Conservation (phyloP, 2,329 filamentous ascomycete genomes). For the Diaporthe eres region DNA sequence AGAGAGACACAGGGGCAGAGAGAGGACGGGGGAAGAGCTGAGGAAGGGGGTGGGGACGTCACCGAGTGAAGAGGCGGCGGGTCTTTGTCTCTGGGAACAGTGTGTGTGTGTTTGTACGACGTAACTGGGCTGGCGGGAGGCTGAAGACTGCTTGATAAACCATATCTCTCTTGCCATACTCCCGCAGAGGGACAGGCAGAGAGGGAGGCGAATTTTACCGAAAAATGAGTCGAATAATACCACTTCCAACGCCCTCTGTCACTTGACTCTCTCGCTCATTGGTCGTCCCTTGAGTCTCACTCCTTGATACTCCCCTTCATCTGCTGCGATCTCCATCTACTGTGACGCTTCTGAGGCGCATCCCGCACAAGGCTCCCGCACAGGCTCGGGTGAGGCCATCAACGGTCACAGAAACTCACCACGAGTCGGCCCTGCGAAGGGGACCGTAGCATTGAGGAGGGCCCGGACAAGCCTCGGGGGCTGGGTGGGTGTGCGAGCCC, state of each 20-base stretch:
- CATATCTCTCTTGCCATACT: not conserved
- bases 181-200: conserved; percentile 5
- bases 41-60: not conserved
- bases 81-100: conserved; percentile 16
- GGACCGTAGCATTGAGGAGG: conserved; percentile 2
- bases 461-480: not conserved
- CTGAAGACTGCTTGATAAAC: conserved; percentile 29
- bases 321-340: not conserved
- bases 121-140: conserved; percentile 19
- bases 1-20: not conserved
- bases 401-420: not conserved
- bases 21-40: not conserved
- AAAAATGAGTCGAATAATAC: conserved; percentile 25
- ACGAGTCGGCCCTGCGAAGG: not conserved
- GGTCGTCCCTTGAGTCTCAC: not conserved
- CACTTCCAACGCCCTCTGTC: not conserved
- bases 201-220: not conserved
- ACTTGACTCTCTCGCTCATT: not conserved
- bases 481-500: not conserved
- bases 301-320: no score
- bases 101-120: conserved; percentile 17
- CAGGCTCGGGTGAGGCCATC: not conserved
- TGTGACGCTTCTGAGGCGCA: conserved; percentile 11
- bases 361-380: not conserved
- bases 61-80: not conserved